phyloP scores from a whole-genome alignment of 169 alveolate species.

The Eimeria falciformis region DNA sequence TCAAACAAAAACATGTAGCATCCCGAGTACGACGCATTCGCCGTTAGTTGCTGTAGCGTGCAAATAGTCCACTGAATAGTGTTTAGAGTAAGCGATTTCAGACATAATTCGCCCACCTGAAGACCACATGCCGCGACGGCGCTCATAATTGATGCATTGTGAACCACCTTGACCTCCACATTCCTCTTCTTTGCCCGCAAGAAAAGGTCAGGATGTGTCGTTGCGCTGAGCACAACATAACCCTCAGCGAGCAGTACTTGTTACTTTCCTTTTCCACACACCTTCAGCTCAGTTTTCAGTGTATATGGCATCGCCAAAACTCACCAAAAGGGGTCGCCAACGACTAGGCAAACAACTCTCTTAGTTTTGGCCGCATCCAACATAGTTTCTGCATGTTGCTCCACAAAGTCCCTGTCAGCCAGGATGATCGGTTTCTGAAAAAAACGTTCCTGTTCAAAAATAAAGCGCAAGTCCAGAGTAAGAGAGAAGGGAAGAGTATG shows the following conservation, averaged over 20 bases:
- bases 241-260: background rate
- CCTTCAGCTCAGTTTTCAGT: background rate
- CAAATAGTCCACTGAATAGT: background rate
- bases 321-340: slow-evolving; percentile 92
- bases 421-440: slow-evolving; percentile 75
- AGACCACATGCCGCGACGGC: slow-evolving; percentile 88
- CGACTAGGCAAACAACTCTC: slow-evolving; percentile 90
- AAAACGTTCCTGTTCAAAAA: slow-evolving; percentile 67
- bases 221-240: slow-evolving; percentile 86
- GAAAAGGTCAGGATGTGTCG: slow-evolving; percentile 93
- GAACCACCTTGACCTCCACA: slow-evolving; percentile 88
- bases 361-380: slow-evolving; percentile 83
- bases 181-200: slow-evolving; percentile 88
- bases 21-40: background rate
- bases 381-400: slow-evolving; percentile 87
- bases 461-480: no score
- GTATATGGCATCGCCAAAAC: background rate
- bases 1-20: background rate
- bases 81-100: background rate
- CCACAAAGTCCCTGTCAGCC: slow-evolving; percentile 93
- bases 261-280: background rate
- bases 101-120: slow-evolving; percentile 72
- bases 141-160: slow-evolving; percentile 91
- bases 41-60: background rate
- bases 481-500: no score